Conservation (phyloP, 2,329 filamentous ascomycete species). For the Elsinoe ampelina region DNA sequence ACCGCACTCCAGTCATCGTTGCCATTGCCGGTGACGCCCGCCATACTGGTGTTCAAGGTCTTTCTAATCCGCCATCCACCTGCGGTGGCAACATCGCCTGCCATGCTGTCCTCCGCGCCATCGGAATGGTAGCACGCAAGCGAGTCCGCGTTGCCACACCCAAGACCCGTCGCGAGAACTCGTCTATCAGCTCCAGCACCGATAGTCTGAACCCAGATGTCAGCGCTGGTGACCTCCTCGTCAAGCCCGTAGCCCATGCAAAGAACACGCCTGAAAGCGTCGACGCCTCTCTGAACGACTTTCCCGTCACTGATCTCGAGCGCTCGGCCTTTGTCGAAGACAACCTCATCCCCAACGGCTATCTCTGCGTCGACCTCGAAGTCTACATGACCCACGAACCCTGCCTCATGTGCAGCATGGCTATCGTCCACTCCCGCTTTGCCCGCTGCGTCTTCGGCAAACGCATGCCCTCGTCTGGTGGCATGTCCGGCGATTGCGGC, state of each 20-base stretch:
- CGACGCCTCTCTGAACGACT: slow-evolving; percentile 56
- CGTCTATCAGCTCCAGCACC: slow-evolving; percentile 25
- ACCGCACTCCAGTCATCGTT: slow-evolving; percentile 46
- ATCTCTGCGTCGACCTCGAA: slow-evolving; percentile 88
- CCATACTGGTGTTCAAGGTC: slow-evolving; percentile 41
- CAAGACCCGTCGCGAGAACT: slow-evolving; percentile 21
- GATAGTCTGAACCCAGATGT: slow-evolving; percentile 26
- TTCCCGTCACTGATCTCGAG: slow-evolving; percentile 60
- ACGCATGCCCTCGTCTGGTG: slow-evolving; percentile 72
- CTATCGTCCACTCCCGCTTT: slow-evolving; percentile 87
- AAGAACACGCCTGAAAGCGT: slow-evolving; percentile 17
- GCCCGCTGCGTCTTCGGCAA: slow-evolving; percentile 71
- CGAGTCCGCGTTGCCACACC: slow-evolving; percentile 28
- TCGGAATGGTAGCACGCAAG: slow-evolving; percentile 68
- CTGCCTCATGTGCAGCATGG: slow-evolving; percentile 96
- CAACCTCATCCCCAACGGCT: slow-evolving; percentile 65
- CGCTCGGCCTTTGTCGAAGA: slow-evolving; percentile 52
- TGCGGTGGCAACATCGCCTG: slow-evolving; percentile 63
- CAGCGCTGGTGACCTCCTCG: slow-evolving; percentile 22
- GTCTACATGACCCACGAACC: slow-evolving; percentile 94
- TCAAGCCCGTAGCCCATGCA: slow-evolving; percentile 19
- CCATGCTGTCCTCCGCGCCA: slow-evolving; percentile 67
- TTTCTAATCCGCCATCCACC: slow-evolving; percentile 12
- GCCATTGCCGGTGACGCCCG: slow-evolving; percentile 70
- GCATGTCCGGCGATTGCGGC: slow-evolving; percentile 61